A percentile compares a stretch with the other conserved stretches of the same genome.
Conservation (phyloP, 23 red algal species). For the Gracilaria domingensis region DNA sequence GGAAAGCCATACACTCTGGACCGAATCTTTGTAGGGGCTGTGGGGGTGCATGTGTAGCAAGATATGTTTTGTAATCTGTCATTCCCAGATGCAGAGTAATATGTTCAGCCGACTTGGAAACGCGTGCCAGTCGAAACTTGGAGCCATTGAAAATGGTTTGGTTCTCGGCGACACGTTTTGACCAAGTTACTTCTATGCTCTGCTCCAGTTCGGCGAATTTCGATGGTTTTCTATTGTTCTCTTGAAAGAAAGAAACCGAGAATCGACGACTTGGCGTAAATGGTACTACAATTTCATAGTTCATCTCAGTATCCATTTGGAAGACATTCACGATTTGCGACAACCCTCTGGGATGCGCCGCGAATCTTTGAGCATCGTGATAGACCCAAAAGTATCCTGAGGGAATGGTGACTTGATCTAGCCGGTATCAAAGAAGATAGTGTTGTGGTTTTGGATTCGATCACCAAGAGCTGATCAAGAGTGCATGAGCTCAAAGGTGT, state of each 20-base stretch:
- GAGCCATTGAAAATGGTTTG: conserved; percentile 55
- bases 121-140: conserved; percentile 46
- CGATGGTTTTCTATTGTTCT: conserved; percentile 38
- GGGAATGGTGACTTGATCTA: too few relatives aligned
- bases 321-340: background rate
- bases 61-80: conserved; percentile 74
- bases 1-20: conserved; percentile 21
- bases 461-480: too few relatives aligned
- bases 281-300: conserved; percentile 23
- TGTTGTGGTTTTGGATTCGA: too few relatives aligned
- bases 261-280: conserved; percentile 40
- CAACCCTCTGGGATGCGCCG: background rate
- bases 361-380: background rate
- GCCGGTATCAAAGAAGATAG: too few relatives aligned
- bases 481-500: too few relatives aligned
- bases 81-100: conserved; percentile 51
- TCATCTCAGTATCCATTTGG: conserved; percentile 15
- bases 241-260: conserved; percentile 11
- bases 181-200: conserved; percentile 52
- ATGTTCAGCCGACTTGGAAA: background rate
- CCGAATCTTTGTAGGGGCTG: conserved; percentile 20
- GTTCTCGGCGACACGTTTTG: conserved; percentile 1
- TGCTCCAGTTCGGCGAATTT: conserved; percentile 10
- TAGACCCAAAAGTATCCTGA: too few relatives aligned
- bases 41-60: conserved; percentile 51